Base-by-base conservation (phyloP, 2,329 filamentous ascomycete species). In the Fusarium stilboides region DNA sequence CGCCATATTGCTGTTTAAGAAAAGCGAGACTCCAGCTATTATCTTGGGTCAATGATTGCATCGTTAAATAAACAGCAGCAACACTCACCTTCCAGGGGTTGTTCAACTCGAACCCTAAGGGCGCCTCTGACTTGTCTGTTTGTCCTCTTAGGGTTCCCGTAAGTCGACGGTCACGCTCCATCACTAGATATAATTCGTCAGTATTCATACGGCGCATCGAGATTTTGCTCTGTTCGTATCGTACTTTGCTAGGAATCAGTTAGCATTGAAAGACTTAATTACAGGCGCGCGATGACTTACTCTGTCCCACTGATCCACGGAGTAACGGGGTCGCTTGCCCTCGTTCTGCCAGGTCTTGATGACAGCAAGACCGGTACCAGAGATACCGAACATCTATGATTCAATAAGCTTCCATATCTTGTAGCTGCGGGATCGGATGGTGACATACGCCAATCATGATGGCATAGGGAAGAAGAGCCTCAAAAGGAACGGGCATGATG, bases 401-500 rank as follows among this genome's bases (percentile, higher is more conserved):
- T 37, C 20, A 46, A 57, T 80, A 57, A 80, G 75, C 63, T 50
- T 51, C 39, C 20, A 46, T 52, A 26, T 19, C 28, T 44, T 60
- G 37, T 52, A 28, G 36, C 31, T 43, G 57, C 57, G 53, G 42
- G 62, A 34, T 51, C 55, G 49, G 49, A 52, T 22, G 9, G 54
- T 31, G 50, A 78, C 87, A 79, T 84, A 90, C 88, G 76, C 80
- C 83, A 74, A 88, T 78, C 78, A 90, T 87, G 83, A 91, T 89
- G 79, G 81, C 88, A 79, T 90, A 90, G 43, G 88, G 88, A 79
- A 91, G 82, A 70, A 91, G 76, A 50, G 87, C 81, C 80, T 91
- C 88, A 80, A 90, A 91, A 47, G 88, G 88, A 69, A 91, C 80
- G 62, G 86, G 86, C 88, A 91, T 91, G 65, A 57, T 74, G 74